Evolutionary conservation across 2,329 filamentous ascomycete species (phyloP).

Genomic region (Verticillium zaregamsianum): DNA sequence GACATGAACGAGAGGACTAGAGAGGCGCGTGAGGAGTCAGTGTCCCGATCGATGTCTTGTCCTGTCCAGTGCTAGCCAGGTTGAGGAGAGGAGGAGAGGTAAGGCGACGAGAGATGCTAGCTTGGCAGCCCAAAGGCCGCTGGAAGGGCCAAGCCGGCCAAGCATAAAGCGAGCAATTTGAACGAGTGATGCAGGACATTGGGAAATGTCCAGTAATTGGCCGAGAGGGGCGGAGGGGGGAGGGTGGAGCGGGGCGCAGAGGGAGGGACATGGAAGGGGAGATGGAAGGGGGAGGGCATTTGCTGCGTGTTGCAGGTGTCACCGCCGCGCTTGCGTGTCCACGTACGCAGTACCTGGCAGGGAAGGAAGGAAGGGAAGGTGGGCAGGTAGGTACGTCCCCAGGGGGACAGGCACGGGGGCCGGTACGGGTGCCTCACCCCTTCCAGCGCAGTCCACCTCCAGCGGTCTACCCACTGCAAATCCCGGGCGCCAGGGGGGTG

Average conservation of each 20-base stretch:
- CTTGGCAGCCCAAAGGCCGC: neutral
- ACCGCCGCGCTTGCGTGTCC: neutral
- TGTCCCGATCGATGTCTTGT: neutral
- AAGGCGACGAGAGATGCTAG: neutral
- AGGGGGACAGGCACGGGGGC: no score
- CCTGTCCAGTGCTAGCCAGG: neutral
- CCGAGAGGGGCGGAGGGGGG: neutral
- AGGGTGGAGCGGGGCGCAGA: neutral
- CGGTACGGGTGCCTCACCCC: neutral
- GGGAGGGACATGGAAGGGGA: neutral
- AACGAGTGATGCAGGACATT: neutral
- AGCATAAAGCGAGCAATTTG: neutral
- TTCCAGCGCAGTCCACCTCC: neutral
- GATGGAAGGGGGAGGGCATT: neutral
- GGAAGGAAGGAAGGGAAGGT: neutral
- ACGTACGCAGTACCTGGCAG: neutral
- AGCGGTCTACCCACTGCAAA: neutral
- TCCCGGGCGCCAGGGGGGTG: neutral
- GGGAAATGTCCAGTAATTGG: neutral
- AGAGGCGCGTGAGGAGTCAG: constrained; percentile 3
- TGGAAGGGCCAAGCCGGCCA: neutral
- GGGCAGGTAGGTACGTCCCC: no score
- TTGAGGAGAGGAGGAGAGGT: neutral
- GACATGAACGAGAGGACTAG: constrained; percentile 87
- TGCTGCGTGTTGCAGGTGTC: neutral